Conservation (phyloP, 1,139 yeast genomes). For the Magnusiomyces magnusii region DNA sequence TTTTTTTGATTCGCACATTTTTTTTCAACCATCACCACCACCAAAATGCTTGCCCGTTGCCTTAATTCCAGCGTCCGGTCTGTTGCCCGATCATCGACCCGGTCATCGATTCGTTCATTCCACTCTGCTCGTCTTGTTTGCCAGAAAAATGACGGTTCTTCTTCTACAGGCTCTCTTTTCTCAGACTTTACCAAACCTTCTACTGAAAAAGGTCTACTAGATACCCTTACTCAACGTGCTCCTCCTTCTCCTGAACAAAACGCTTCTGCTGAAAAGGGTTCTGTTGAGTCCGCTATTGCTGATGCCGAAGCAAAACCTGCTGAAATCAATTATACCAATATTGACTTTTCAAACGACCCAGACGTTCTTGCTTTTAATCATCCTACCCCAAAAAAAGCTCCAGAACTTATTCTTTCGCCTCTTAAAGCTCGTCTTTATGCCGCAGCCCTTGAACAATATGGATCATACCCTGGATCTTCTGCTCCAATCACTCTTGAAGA, state of each 20-base stretch:
- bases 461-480: slow-evolving; percentile 54
- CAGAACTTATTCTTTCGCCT: slow-evolving; percentile 54
- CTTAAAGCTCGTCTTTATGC: slow-evolving; percentile 60
- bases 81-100: neutral
- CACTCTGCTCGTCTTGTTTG: neutral
- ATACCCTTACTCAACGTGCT: slow-evolving; percentile 1
- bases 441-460: slow-evolving; percentile 43
- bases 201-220: neutral
- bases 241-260: neutral
- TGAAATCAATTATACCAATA: slow-evolving; percentile 12
- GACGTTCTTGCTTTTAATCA: slow-evolving; percentile 13
- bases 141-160: neutral
- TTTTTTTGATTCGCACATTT: neutral
- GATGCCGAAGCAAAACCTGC: neutral
- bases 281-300: neutral
- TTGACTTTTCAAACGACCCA: slow-evolving; percentile 15
- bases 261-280: neutral
- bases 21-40: neutral
- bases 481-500: slow-evolving; percentile 47
- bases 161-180: neutral
- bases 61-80: neutral
- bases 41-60: neutral
- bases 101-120: neutral
- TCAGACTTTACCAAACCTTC: neutral
- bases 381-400: slow-evolving; percentile 34